These are phyloP conservation scores for Penicillium antarcticum DNA, from an alignment of 495 filamentous ascomycete species.

Conservation along the genomic window DNA sequence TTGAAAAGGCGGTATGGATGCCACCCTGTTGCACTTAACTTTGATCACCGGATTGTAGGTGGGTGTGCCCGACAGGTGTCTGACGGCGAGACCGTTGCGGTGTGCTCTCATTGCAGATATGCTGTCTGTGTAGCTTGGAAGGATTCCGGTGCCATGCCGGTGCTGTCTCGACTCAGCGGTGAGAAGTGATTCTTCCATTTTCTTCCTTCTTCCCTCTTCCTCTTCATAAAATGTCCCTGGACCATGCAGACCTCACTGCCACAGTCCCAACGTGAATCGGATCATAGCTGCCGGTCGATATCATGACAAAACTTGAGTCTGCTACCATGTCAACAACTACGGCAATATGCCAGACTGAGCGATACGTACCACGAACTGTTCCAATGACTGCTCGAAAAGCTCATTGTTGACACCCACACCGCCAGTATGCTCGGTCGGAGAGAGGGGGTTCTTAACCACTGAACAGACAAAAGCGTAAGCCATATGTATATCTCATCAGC, in stretches of 20 bases:
- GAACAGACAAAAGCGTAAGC: constrained; percentile 6
- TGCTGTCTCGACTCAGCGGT: neutral
- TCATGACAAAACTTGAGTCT: constrained; percentile 40
- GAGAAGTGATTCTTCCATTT: neutral
- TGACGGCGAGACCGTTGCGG: neutral
- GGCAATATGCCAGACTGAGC: constrained; percentile 1
- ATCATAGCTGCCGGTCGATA: neutral
- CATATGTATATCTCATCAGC: neutral
- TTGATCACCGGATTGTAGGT: neutral
- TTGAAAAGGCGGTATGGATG: constrained; percentile 18
- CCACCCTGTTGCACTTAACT: neutral
- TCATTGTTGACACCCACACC: constrained; percentile 90
- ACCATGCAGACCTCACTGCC: neutral
- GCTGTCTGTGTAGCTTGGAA: neutral
- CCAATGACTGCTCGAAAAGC: constrained; percentile 87
- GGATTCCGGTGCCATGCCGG: neutral
- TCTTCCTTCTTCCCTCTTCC: neutral
- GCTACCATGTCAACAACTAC: constrained; percentile 14
- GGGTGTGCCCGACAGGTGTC: neutral
- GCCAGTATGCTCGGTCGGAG: constrained; percentile 83
- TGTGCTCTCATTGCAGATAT: constrained; percentile 1
- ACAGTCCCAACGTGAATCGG: too few species aligned
- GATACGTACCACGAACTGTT: constrained; percentile 69
- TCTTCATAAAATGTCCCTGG: neutral
- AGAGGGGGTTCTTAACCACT: constrained; percentile 95